Evolutionary conservation across 805 yeast genomes (phyloP).

Genomic region (Zygosaccharomyces gambellarensis): DNA sequence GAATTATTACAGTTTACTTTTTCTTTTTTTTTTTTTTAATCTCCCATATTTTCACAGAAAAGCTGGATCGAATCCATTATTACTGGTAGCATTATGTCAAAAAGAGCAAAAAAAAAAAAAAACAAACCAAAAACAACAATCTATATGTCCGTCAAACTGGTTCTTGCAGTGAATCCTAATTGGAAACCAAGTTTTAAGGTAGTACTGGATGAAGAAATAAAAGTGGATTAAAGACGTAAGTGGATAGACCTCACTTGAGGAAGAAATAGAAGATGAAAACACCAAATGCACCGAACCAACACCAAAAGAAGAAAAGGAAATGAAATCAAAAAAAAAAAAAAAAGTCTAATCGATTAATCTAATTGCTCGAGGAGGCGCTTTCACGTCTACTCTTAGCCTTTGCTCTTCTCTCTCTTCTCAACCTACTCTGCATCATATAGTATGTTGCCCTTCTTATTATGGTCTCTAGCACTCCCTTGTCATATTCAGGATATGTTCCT

Average conservation of each 20-base stretch:
- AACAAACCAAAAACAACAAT: not conserved
- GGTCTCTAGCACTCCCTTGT: slow-evolving; percentile 55
- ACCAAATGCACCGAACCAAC: not conserved
- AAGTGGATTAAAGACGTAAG: too few species aligned
- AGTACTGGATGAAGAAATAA: too few species aligned
- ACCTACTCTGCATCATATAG: slow-evolving; percentile 70
- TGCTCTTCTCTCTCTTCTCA: slow-evolving; percentile 62
- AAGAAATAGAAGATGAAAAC: not conserved
- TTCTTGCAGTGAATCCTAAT: not conserved
- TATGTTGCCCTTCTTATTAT: slow-evolving; percentile 79
- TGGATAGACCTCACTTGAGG: too few species aligned
- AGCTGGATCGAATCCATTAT: too few species aligned
- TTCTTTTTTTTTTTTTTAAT: not conserved
- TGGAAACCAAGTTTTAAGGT: too few species aligned
- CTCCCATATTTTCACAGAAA: slow-evolving; percentile 5
- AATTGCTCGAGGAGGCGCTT: not conserved
- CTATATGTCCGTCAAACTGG: not conserved
- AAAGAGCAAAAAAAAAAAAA: too few species aligned
- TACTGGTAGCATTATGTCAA: too few species aligned
- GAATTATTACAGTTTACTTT: not conserved
- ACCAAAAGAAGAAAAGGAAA: not conserved
- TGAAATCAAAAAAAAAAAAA: not conserved
- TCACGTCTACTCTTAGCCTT: slow-evolving; percentile 31
- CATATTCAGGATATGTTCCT: slow-evolving; percentile 46
- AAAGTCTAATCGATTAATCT: not conserved